phyloP scores from a whole-genome alignment of 306 rosid species.

The Oemleria cerasiformis region DNA sequence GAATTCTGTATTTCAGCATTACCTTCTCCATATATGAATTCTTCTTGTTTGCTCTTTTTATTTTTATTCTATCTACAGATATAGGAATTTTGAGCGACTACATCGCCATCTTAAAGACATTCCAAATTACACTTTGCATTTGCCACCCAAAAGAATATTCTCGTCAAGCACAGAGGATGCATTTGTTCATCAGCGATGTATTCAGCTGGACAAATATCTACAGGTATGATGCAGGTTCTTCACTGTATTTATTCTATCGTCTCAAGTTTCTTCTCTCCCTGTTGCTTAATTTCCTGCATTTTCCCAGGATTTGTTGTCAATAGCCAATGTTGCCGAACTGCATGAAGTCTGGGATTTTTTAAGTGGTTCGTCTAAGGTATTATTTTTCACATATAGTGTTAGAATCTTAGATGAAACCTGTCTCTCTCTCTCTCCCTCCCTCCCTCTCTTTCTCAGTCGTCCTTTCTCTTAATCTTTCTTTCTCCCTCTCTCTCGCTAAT shows the following conservation, averaged over 20 bases:
- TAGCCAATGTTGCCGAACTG: constrained; percentile 89
- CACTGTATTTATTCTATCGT: constrained; percentile 1
- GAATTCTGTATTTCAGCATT: constrained; percentile 15
- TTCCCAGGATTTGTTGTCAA: constrained; percentile 81
- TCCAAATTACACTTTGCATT: constrained; percentile 82
- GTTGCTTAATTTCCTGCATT: constrained; percentile 28
- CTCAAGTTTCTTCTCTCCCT: background rate
- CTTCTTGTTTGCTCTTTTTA: constrained; percentile 9
- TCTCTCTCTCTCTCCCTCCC: no score
- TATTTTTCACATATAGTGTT: constrained; percentile 23
- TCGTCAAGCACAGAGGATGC: constrained; percentile 98
- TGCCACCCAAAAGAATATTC: constrained; percentile 98
- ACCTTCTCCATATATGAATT: constrained; percentile 17
- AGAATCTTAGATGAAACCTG: constrained; percentile 19
- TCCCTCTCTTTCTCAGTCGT: no score
- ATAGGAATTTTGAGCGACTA: constrained; percentile 86
- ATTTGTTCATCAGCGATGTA: constrained; percentile 97
- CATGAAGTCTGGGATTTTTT: constrained; percentile 98
- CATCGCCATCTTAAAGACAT: constrained; percentile 91
- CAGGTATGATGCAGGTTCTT: constrained; percentile 45
- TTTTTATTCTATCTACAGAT: constrained; percentile 49
- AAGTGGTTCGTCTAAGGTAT: constrained; percentile 88
- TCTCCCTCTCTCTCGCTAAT: constrained; percentile 8
- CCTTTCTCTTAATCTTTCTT: no score
- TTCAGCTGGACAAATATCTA: constrained; percentile 92